Evolutionary conservation across 805 yeast genomes (phyloP).

Genomic region (Lipomyces sp.): DNA sequence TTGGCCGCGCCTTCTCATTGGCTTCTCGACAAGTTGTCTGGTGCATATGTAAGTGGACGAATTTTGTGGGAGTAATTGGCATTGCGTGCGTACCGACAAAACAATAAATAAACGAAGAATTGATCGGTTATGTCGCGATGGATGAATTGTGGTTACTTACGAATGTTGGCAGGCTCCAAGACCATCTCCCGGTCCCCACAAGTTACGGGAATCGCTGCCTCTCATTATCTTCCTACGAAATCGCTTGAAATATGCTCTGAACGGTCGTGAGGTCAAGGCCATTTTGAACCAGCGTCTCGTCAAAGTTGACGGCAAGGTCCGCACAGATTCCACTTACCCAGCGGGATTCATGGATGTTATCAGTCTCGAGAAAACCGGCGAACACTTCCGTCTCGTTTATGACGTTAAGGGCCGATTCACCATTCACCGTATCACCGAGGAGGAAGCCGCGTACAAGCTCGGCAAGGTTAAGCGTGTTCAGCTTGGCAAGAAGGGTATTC

Average conservation of each 20-base stretch:
- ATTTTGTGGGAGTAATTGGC: not conserved
- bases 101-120: not conserved
- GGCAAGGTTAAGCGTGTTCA: conserved; percentile 98
- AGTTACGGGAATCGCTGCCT: conserved; percentile 97
- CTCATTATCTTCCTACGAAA: conserved; percentile 95
- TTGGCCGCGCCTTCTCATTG: conserved; percentile 99
- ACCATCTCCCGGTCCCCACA: conserved; percentile 99
- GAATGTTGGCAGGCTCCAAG: conserved; percentile 73
- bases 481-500: conserved; percentile 97
- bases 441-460: conserved; percentile 97
- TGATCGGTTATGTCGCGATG: not conserved
- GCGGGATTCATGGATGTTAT: conserved; percentile 99
- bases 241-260: conserved; percentile 98
- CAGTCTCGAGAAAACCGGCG: conserved; percentile 96
- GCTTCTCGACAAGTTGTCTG: conserved; percentile 99
- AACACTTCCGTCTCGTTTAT: conserved; percentile 98
- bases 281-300: conserved; percentile 98
- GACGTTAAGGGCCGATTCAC: conserved; percentile 99
- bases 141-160: not conserved
- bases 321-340: conserved; percentile 99
- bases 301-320: conserved; percentile 98
- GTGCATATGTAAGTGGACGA: conserved; percentile 64
- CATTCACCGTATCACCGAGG: conserved; percentile 98
- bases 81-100: not conserved
- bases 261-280: conserved; percentile 99